phyloP scores from a whole-genome alignment of 345 rosid genomes.

The Eucalyptus camaldulensis region DNA sequence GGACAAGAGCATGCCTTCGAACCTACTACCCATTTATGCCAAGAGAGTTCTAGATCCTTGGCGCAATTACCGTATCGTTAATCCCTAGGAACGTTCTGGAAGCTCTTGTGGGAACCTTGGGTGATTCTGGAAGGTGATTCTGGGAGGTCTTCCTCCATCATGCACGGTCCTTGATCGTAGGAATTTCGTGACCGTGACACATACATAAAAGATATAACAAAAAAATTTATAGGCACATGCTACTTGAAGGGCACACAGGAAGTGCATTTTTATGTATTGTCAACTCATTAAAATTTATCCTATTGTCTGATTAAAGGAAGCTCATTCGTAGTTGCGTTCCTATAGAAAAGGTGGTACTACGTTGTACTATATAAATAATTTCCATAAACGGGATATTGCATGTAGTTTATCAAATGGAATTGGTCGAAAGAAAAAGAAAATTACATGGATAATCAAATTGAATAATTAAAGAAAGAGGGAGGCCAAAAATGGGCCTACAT shows the following conservation, averaged over 20 bases:
- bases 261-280: not conserved
- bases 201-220: not conserved
- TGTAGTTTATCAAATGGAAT: not conserved
- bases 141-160: no score
- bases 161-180: rapidly evolving
- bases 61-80: rapidly evolving
- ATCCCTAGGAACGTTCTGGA: rapidly evolving
- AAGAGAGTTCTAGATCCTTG: no score
- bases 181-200: no score
- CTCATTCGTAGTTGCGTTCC: not conserved
- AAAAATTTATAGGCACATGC: not conserved
- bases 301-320: not conserved
- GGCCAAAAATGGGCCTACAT: not conserved
- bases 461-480: not conserved
- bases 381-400: not conserved
- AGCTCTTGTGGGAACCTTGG: no score
- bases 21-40: no score
- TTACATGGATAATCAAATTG: not conserved
- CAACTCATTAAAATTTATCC: not conserved
- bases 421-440: not conserved
- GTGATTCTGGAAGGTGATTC: rapidly evolving
- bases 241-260: not conserved
- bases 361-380: not conserved
- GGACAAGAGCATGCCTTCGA: no score
- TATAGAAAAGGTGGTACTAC: not conserved